A percentile compares a stretch with the other conserved stretches of the same genome.
Conservation (phyloP, 2,329 filamentous ascomycete species). For the Trichoderma atroviride region DNA sequence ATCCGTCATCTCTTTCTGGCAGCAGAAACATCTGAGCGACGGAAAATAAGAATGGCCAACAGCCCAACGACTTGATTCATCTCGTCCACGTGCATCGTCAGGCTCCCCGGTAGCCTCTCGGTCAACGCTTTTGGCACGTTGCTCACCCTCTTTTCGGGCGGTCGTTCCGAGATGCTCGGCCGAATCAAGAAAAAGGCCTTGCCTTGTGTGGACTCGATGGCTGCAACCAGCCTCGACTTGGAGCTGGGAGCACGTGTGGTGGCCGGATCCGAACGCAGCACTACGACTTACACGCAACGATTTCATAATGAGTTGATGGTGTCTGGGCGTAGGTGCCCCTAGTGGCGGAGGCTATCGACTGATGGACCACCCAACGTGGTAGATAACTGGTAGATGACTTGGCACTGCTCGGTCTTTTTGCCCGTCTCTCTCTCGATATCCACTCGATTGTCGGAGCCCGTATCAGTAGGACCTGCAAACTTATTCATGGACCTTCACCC, state of each 20-base stretch:
- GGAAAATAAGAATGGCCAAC: not conserved
- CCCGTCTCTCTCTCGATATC: not conserved
- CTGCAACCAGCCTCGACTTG: not conserved
- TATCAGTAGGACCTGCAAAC: not conserved
- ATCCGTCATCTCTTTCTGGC: not conserved
- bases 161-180: not conserved
- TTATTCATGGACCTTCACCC: not conserved
- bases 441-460: not conserved
- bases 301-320: not conserved
- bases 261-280: not conserved
- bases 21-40: not conserved
- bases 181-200: not conserved
- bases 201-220: not conserved
- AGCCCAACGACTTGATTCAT: conserved; percentile 7
- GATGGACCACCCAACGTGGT: not conserved
- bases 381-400: no score
- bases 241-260: not conserved
- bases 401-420: not conserved
- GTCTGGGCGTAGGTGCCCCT: not conserved
- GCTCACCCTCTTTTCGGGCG: not conserved
- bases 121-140: conserved; percentile 5
- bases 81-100: conserved; percentile 8
- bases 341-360: not conserved
- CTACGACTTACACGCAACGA: not conserved
- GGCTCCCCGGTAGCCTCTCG: not conserved